Evolutionary conservation across 2,329 filamentous ascomycete genomes (phyloP).

Genomic region (Orbilia quercus): DNA sequence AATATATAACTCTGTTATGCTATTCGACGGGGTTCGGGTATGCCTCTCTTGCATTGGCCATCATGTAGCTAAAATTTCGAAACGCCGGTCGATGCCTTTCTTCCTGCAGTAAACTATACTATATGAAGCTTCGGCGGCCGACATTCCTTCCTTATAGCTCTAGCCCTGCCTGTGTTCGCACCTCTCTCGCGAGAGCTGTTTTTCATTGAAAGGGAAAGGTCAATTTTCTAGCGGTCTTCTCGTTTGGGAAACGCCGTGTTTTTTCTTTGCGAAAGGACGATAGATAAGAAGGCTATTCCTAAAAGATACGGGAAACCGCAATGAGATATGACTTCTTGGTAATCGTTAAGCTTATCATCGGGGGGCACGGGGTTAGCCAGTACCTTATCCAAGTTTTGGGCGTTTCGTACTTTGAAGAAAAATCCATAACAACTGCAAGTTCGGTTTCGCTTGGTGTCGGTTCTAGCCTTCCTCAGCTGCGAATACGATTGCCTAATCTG

Average conservation of each 20-base stretch:
- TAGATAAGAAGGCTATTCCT: constrained; percentile 29
- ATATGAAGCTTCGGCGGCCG: background rate
- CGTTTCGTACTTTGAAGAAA: constrained; percentile 2
- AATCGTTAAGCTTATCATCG: constrained; percentile 42
- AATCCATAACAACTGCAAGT: constrained; percentile 4
- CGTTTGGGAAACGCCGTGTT: constrained; percentile 16
- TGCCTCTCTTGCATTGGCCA: too few relatives aligned
- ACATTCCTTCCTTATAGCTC: background rate
- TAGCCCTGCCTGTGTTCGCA: background rate
- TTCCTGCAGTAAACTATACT: background rate
- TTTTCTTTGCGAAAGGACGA: constrained; percentile 1
- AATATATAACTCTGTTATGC: too few relatives aligned
- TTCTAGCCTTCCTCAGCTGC: constrained; percentile 14
- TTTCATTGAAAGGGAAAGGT: background rate
- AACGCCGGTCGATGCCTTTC: background rate
- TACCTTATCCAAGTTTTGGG: constrained; percentile 24
- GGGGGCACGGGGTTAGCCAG: constrained; percentile 7
- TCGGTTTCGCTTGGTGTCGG: constrained; percentile 7
- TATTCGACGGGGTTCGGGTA: too few relatives aligned
- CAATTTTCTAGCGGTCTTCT: constrained; percentile 1
- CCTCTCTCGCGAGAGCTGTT: background rate
- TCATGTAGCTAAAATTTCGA: background rate
- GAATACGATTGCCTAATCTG: constrained; percentile 40
- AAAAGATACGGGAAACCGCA: background rate
- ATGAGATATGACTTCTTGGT: constrained; percentile 13